phyloP scores from a whole-genome alignment of 306 rosid genomes.

The Hylodesmum podocarpum region DNA sequence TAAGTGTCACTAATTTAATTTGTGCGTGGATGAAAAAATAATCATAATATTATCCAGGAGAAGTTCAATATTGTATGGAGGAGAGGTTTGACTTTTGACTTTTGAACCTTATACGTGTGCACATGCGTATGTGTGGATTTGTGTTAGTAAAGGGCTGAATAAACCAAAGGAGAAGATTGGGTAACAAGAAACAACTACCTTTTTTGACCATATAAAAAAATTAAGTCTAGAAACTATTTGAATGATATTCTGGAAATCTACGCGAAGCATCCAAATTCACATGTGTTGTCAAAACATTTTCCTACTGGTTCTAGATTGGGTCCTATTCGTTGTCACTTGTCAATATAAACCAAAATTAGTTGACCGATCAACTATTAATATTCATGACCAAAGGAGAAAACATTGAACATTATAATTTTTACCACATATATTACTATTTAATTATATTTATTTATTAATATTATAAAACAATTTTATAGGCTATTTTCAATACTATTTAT shows the following conservation, averaged over 20 bases:
- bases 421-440: no score
- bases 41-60: neutral
- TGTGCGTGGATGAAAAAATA: neutral
- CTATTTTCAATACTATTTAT: no score
- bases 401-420: neutral
- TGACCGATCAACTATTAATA: neutral
- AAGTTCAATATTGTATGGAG: neutral
- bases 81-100: neutral
- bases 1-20: no score
- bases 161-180: neutral
- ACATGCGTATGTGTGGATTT: no score
- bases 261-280: constrained; percentile 37
- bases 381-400: neutral
- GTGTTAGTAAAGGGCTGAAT: neutral
- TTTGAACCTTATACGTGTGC: neutral
- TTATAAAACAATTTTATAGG: no score
- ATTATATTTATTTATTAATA: no score
- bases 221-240: neutral
- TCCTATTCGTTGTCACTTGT: neutral
- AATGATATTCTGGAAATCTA: neutral
- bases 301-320: neutral
- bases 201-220: neutral
- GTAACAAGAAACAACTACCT: neutral
- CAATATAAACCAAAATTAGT: neutral
- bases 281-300: constrained; percentile 20